Percentiles rank a stretch among this genome's conserved stretches.
Evolutionary conservation across 306 rosid genomes (phyloP).

Genomic region (Spatholobus suberectus): DNA sequence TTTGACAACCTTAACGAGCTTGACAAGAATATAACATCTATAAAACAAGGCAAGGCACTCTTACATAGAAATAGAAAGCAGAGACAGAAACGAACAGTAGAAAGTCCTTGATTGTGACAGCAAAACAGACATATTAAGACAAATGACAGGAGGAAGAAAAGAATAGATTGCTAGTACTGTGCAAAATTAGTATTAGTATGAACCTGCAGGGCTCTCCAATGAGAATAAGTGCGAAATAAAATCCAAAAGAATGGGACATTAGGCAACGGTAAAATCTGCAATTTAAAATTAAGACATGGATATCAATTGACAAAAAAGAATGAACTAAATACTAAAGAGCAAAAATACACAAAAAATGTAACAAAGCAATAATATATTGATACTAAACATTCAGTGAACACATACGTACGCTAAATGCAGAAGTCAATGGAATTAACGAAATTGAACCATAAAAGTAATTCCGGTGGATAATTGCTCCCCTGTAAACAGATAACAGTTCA

Average conservation of each 20-base stretch:
- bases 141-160: slow-evolving; percentile 7
- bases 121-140: slow-evolving; percentile 22
- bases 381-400: slow-evolving; percentile 39
- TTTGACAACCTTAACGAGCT: slow-evolving; percentile 3
- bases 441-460: slow-evolving; percentile 79
- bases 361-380: background rate
- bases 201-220: slow-evolving; percentile 96
- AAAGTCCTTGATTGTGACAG: slow-evolving; percentile 3
- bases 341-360: slow-evolving; percentile 13
- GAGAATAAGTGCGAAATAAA: slow-evolving; percentile 84
- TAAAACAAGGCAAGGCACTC: background rate
- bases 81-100: background rate
- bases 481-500: slow-evolving; percentile 49
- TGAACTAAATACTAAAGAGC: background rate
- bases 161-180: slow-evolving; percentile 7
- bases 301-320: slow-evolving; percentile 22
- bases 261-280: slow-evolving; percentile 91
- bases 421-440: slow-evolving; percentile 74
- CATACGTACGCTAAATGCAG: slow-evolving; percentile 77
- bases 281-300: slow-evolving; percentile 39
- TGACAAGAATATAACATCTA: slow-evolving; percentile 1
- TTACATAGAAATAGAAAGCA: slow-evolving; percentile 8
- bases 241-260: slow-evolving; percentile 90
- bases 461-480: slow-evolving; percentile 82
- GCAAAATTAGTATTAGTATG: slow-evolving; percentile 13